phyloP scores from a whole-genome alignment of 2,329 filamentous ascomycete genomes.

The Lachnellula cervina region DNA sequence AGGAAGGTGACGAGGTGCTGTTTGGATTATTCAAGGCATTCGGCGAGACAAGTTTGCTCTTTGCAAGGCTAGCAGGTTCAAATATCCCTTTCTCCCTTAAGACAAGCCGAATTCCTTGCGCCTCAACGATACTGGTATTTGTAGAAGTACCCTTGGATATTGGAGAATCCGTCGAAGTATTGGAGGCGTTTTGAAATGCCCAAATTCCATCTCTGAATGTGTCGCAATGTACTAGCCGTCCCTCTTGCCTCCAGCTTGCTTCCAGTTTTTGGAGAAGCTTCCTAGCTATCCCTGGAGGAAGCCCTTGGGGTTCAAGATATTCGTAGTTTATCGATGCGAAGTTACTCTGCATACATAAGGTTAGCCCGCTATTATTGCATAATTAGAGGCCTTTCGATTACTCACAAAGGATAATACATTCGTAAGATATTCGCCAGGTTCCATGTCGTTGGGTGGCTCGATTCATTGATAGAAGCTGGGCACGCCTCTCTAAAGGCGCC shows the following conservation, averaged over 20 bases:
- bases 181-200: slow-evolving; percentile 21
- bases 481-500: slow-evolving; percentile 3
- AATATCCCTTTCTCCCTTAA: slow-evolving; percentile 26
- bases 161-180: slow-evolving; percentile 2
- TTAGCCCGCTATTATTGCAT: not conserved
- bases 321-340: slow-evolving; percentile 31
- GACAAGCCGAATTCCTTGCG: slow-evolving; percentile 18
- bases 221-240: slow-evolving; percentile 27
- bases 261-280: slow-evolving; percentile 28
- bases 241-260: slow-evolving; percentile 25
- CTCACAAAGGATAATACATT: slow-evolving; percentile 33
- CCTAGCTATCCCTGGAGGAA: slow-evolving; percentile 15
- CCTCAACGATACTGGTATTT: slow-evolving; percentile 14
- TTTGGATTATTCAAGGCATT: slow-evolving; percentile 21
- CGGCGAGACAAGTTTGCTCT: slow-evolving; percentile 15
- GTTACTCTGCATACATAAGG: slow-evolving; percentile 23
- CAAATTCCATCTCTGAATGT: slow-evolving; percentile 27
- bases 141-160: slow-evolving; percentile 4
- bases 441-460: slow-evolving; percentile 27
- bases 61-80: slow-evolving; percentile 27
- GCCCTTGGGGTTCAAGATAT: slow-evolving; percentile 25
- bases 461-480: slow-evolving; percentile 14
- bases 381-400: not conserved
- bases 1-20: slow-evolving; percentile 25
- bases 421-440: slow-evolving; percentile 31